phyloP scores from a whole-genome alignment of 148 eudicot species.

The Dianthus caryophyllus region DNA sequence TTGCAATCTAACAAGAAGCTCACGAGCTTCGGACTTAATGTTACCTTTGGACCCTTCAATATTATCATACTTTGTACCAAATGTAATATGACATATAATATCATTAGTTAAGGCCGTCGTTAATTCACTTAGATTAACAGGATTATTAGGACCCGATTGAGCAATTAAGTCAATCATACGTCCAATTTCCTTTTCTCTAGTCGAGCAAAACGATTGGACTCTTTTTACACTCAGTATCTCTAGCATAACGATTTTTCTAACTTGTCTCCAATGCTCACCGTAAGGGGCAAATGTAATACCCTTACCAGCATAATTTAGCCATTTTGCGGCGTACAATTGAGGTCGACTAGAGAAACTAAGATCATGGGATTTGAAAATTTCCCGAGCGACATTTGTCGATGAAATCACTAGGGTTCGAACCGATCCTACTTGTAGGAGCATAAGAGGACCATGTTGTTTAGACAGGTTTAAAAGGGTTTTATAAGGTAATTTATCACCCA shows the following conservation, averaged over 20 bases:
- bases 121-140: constrained; percentile 40
- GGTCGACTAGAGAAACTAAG: constrained; percentile 43
- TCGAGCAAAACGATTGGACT: constrained; percentile 32
- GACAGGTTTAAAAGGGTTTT: constrained; percentile 30
- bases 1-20: constrained; percentile 32
- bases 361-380: constrained; percentile 42
- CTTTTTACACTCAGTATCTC: constrained; percentile 41
- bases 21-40: constrained; percentile 11
- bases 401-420: constrained; percentile 49
- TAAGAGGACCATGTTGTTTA: constrained; percentile 37
- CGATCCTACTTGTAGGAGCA: constrained; percentile 48
- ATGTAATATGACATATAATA: constrained; percentile 38
- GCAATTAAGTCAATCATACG: constrained; percentile 27
- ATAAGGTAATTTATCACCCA: constrained; percentile 34
- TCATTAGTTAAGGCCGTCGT: constrained; percentile 32
- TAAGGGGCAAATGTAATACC: constrained; percentile 36
- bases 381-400: constrained; percentile 36
- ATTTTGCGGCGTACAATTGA: constrained; percentile 24
- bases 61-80: constrained; percentile 27
- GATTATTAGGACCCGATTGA: background rate
- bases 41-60: background rate
- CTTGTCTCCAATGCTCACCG: constrained; percentile 47
- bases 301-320: constrained; percentile 29
- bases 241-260: constrained; percentile 29
- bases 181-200: constrained; percentile 37